Base-by-base conservation (phyloP, 331 rosid species). In the Rosa hybrid region DNA sequence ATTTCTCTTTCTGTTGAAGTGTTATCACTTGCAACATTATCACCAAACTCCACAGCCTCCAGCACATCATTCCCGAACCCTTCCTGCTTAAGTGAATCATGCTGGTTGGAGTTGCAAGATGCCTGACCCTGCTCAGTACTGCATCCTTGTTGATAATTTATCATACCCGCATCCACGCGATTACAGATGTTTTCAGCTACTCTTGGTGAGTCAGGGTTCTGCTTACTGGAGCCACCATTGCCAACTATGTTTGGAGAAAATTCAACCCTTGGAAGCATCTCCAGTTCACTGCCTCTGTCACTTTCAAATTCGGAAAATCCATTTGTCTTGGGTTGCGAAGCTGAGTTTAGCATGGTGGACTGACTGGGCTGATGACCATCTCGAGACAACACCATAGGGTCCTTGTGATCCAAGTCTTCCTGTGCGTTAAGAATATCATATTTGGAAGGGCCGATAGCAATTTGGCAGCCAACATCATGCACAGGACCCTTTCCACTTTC, bases 401-500 rank as follows among this genome's bases (percentile, higher is more conserved):
- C 83, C 48, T 68, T 71, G 54, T 8, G 27, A 53, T 6, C 69
- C 12, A 51, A 75, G 74, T 78, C 83, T 25, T 82, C 73, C 44
- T 80, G 68, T 53, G 38, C 63, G 72, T 63, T 59, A 42, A 27
- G 54, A 62, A 42, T 75, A 65, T 84, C 53, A 23, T 71, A 73
- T 81, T 75, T 68, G 57, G 83, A 62, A 27, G 77, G 77, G 60
- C 45, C 60, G 59, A 71, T 20, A 76, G 75, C 80, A 76, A 59
- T 60, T 62, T 45, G 82, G 84, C 45, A 12, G 70, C 54, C 48
- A 25, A 72, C n/a, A n/a, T 79, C 82, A 69, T 82, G 86, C 44
- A 42, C 56, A 62, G 79, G 74, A 72, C 68, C 74, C 77, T 84
- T 68, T 71, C 20, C 82, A 63, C 84, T 78, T n/a, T 57, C 72